Conservation (phyloP, 1,284 basidiomycete species). For the Ustilago shanxiensis region DNA sequence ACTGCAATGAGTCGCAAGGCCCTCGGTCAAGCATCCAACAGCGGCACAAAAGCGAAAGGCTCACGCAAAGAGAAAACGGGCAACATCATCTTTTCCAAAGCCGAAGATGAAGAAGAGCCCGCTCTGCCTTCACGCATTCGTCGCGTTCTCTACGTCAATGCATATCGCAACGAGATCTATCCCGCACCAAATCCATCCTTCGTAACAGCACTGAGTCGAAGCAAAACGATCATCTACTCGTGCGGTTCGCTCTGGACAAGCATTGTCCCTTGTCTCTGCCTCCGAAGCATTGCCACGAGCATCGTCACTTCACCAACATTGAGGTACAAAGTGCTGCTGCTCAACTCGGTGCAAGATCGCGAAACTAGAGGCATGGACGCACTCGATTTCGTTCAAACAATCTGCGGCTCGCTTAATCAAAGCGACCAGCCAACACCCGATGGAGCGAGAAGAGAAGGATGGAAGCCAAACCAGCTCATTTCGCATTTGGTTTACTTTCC, state of each 20-base stretch:
- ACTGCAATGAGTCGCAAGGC: neutral
- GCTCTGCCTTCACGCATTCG: slow-evolving; percentile 46
- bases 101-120: slow-evolving; percentile 71
- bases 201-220: slow-evolving; percentile 77
- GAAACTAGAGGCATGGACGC: slow-evolving; percentile 89
- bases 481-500: slow-evolving; percentile 76
- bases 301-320: slow-evolving; percentile 83
- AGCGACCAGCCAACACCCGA: slow-evolving; percentile 27
- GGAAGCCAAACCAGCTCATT: slow-evolving; percentile 72
- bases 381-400: slow-evolving; percentile 84
- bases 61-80: slow-evolving; percentile 59
- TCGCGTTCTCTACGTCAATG: slow-evolving; percentile 91
- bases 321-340: slow-evolving; percentile 83
- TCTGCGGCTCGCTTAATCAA: slow-evolving; percentile 79
- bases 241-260: slow-evolving; percentile 89
- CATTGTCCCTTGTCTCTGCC: slow-evolving; percentile 88
- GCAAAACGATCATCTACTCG: slow-evolving; percentile 85
- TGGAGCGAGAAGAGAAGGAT: slow-evolving; percentile 17
- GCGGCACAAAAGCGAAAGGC: neutral
- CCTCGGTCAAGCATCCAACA: neutral
- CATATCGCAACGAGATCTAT: slow-evolving; percentile 78
- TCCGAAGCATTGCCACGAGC: slow-evolving; percentile 82
- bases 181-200: slow-evolving; percentile 88
- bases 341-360: slow-evolving; percentile 89
- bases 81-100: slow-evolving; percentile 80